Evolutionary conservation across 2,329 filamentous ascomycete genomes (phyloP), one percentile per base, ranked within the genome.

Genomic region (Metarhizium humberi): DNA sequence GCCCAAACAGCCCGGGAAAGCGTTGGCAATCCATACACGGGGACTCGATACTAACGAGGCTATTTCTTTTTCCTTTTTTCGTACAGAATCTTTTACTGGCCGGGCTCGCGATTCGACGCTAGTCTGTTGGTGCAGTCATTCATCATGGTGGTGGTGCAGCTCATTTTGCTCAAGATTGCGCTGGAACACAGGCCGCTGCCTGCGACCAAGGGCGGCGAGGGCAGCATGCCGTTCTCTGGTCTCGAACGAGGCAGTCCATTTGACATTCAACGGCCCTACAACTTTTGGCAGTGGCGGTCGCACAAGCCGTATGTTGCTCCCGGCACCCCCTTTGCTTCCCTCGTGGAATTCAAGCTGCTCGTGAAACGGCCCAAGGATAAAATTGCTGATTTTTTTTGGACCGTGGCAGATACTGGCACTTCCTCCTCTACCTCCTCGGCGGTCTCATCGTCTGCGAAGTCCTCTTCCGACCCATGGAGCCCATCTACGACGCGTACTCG

Each of bases 211-310:
- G 82, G 82, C 43, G 82, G 82, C 55, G 82, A 84, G 52, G 75
- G 78, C 6, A 75, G 78, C 3, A 59, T 75, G 25, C 88, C 88
- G 13, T 91, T 92, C 67, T 75, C 80, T 2, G 80, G 78, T 25
- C 51, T 56, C 5, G 65, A 73, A 7, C 67, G 75, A 43, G 73
- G 76, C 58, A 72, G 67, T 10, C 29, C 64, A 6, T 66, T 66
- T 57, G 63, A 64, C 10, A 64, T 64, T n/a, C 76, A 75, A 58
- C 76, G 88, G 29, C 88, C 88, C 0, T 92, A 85, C 66, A 80
- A 84, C 64, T 92, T 92, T 68, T 92, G 89, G 89, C 87, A 89
- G 69, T 92, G 89, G 89, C 79, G 83, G 55, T 82, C 81, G 20
- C 78, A 84, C 6, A 84, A 84, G 63, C 87, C 87, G 73, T 86